Base-by-base conservation (phyloP, 1,284 basidiomycete species). In the Rhizoctonia solani region DNA sequence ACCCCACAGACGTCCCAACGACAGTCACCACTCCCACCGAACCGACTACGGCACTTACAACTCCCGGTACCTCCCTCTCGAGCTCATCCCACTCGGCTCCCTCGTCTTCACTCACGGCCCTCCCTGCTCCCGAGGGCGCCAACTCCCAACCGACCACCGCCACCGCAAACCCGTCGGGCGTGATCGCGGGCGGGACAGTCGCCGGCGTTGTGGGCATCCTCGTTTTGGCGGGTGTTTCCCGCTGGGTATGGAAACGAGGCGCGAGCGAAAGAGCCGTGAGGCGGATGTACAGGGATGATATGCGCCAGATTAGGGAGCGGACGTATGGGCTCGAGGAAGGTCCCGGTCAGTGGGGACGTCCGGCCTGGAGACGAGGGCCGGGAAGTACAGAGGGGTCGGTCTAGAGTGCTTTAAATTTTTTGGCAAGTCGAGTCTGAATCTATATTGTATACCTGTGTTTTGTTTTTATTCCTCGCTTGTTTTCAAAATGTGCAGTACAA, bases 271-370 rank as follows among this genome's bases (percentile, higher is more conserved):
- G 59, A 39, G 59, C 59, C 4, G 59, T 63, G 47, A 25, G 23
- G 37, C 37, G 59, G 59, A 63, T 63, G 59, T 63, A 63, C 21
- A 63, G 49, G 49, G 46, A 63, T 19, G 59, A 63, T 63, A 63
- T 63, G 59, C 16, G 59, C 16, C 46, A 63, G 49, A 30, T 63
- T 27, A n/a, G 59, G 49, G 59, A 21, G 37, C 47, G 59, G 21
- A 1, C 59, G 14, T n/a, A 29, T 63, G 59, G 59, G 14, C 37
- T 63, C n/a, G 59, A 63, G 9, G 59, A 63, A 39, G 59, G 59
- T 2, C 59, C 59, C 47, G 59, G 59, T 11, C 21, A 63, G 37
- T 63, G 59, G 59, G 59, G 59, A 9, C n/a, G 59, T 11, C 59
- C 59, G 16, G 59, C 59, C 1, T 63, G 59, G 59, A 39, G 47